phyloP scores from a whole-genome alignment of 495 filamentous ascomycete genomes.

The Aspergillus kassunensis region DNA sequence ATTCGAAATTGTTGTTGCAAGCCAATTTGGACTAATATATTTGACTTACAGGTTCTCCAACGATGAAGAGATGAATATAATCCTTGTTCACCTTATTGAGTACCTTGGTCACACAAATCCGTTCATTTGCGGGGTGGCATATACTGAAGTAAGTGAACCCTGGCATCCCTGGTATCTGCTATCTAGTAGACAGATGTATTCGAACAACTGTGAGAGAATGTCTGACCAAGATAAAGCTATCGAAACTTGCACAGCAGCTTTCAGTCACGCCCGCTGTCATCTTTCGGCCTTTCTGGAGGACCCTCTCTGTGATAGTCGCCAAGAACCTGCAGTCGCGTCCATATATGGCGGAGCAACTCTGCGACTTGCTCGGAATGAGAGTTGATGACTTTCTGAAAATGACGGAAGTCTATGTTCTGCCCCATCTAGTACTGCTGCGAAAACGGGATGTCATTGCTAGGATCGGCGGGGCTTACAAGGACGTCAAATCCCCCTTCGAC shows the following conservation, averaged over 20 bases:
- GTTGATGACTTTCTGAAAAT: slow-evolving; percentile 67
- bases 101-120: slow-evolving; percentile 82
- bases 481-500: slow-evolving; percentile 51
- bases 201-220: background rate
- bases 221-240: slow-evolving; percentile 37
- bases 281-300: slow-evolving; percentile 83
- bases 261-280: slow-evolving; percentile 58
- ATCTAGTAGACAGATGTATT: background rate
- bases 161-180: slow-evolving; percentile 4
- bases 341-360: slow-evolving; percentile 73
- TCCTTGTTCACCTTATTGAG: slow-evolving; percentile 75
- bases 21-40: background rate
- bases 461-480: slow-evolving; percentile 70
- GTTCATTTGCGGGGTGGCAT: slow-evolving; percentile 72
- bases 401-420: slow-evolving; percentile 78
- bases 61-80: slow-evolving; percentile 80
- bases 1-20: background rate
- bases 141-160: slow-evolving; percentile 61
- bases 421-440: slow-evolving; percentile 75
- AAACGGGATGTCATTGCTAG: slow-evolving; percentile 73
- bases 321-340: slow-evolving; percentile 77
- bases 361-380: slow-evolving; percentile 70
- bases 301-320: slow-evolving; percentile 69
- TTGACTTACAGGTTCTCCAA: slow-evolving; percentile 45
- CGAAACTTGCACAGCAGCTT: slow-evolving; percentile 60